Base-by-base conservation (phyloP, 2,329 filamentous ascomycete genomes). In the Cladophialophora bantiana region DNA sequence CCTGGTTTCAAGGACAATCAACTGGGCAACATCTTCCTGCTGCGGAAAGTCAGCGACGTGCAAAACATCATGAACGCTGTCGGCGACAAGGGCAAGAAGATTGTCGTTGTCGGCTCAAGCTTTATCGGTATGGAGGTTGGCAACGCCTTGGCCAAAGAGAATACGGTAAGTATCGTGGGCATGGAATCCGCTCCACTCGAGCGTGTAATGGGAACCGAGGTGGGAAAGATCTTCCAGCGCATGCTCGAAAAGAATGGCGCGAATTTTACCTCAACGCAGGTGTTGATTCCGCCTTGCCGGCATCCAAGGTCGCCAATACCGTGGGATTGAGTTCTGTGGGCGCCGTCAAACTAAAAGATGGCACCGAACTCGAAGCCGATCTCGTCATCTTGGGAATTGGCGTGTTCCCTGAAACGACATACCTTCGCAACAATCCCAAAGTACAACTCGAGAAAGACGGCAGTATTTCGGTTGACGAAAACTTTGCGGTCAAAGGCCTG, bases 61-160 rank as follows among this genome's bases (percentile, higher is more conserved):
- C 88, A 94, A 77, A 85, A 84, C 66, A 97, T 99, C 71, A 84
- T 93, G 32, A 84, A 83, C 1, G 92, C 93, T 6, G 91, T 96
- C 55, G 93, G 93, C 6, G 82, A 86, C 35, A 87, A 92, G 52
- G 88, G 88, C 66, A 97, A 97, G 85, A 97, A 97, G 79, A 88
- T 99, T 71, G 93, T 97, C 55, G 85, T 99, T 13, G 84, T 99
- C 62, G 95, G 95, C 48, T 94, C 91, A 66, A 96, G 93, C 0
- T 99, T 99, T 79, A 99, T 99, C 75, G 95, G 95, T 48, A 96
- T 99, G 91, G 95, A 99, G 79, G 87, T 96, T n/a, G 94, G 91
- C 68, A 95, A 94, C 70, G 90, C 83, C 61, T 81, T 96, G 0
- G 89, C 90, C 53, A 90, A 90, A 73, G 90, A 90, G 74, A 96